A percentile compares a stretch with the other conserved stretches of the same genome.
Conservation (phyloP, 768 basidiomycete species). For the Termitomyces sp. region DNA sequence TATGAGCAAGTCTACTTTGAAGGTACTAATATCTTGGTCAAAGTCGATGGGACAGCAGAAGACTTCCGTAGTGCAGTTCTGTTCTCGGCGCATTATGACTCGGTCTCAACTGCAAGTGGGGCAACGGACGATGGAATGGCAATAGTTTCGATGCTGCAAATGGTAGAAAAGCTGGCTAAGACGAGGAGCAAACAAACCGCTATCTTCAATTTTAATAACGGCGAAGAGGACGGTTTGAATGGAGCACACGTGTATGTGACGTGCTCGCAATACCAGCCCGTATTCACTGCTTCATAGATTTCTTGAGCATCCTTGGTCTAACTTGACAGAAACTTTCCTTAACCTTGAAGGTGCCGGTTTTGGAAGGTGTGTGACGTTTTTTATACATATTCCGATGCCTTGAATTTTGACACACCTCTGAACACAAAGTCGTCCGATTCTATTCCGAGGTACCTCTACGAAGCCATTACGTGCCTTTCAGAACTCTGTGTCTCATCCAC, state of each 20-base stretch:
- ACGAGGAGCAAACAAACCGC: constrained; percentile 42
- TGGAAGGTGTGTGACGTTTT: constrained; percentile 52
- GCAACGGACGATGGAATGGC: constrained; percentile 59
- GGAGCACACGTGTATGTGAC: constrained; percentile 59
- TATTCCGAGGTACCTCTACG: constrained; percentile 70
- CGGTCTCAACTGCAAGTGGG: constrained; percentile 71
- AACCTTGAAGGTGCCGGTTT: constrained; percentile 82
- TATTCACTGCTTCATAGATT: constrained; percentile 39
- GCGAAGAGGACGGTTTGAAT: constrained; percentile 74
- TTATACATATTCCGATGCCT: neutral
- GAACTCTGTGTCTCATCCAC: constrained; percentile 55
- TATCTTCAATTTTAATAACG: constrained; percentile 84
- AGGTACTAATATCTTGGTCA: constrained; percentile 65
- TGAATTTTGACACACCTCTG: constrained; percentile 1
- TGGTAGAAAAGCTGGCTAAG: constrained; percentile 48
- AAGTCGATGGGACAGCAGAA: constrained; percentile 50
- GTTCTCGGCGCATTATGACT: constrained; percentile 82
- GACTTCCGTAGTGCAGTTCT: constrained; percentile 45
- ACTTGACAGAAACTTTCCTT: constrained; percentile 61
- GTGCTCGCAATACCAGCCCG: neutral
- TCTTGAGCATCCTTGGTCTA: constrained; percentile 72
- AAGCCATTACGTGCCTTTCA: constrained; percentile 53
- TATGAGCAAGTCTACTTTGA: constrained; percentile 54
- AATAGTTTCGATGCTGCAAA: constrained; percentile 19
- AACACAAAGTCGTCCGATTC: constrained; percentile 56